These are phyloP conservation scores for Pleurotus tuber-regium DNA, from an alignment of 768 basidiomycete species.

Conservation along the genomic window DNA sequence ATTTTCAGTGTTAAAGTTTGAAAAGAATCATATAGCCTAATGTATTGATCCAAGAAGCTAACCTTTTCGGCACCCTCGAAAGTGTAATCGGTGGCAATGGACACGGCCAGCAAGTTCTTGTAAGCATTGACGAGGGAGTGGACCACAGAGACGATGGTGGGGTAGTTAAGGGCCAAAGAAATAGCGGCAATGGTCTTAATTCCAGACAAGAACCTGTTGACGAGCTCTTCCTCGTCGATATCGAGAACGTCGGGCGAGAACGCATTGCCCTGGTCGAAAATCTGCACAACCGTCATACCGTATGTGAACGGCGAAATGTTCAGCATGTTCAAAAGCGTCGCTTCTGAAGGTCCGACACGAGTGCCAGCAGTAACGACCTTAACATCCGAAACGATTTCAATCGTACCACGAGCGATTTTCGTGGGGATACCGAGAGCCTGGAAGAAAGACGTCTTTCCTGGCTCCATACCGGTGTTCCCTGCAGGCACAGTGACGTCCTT, in stretches of 20 bases:
- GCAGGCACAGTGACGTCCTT: constrained; percentile 90
- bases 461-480: constrained; percentile 99
- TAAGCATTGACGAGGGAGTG: constrained; percentile 98
- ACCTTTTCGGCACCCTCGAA: constrained; percentile 96
- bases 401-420: constrained; percentile 99
- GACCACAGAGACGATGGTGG: constrained; percentile 88
- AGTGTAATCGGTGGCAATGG: constrained; percentile 88
- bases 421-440: constrained; percentile 99
- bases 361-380: constrained; percentile 91
- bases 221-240: constrained; percentile 85
- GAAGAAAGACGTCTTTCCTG: constrained; percentile 99
- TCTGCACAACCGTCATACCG: constrained; percentile 98
- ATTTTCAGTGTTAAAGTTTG: constrained; percentile 78
- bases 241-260: constrained; percentile 92
- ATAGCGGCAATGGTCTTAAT: constrained; percentile 95
- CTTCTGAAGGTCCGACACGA: constrained; percentile 96
- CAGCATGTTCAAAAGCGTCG: constrained; percentile 98
- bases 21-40: constrained; percentile 30
- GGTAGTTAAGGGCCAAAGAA: constrained; percentile 94
- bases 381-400: constrained; percentile 97
- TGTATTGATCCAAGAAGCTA: constrained; percentile 22
- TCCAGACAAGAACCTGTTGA: constrained; percentile 89
- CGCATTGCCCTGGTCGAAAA: constrained; percentile 90
- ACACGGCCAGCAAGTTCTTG: constrained; percentile 95
- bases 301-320: constrained; percentile 99